Evolutionary conservation across 75 land plant species (phyloP).

Genomic region (Cunninghamia lanceolata): DNA sequence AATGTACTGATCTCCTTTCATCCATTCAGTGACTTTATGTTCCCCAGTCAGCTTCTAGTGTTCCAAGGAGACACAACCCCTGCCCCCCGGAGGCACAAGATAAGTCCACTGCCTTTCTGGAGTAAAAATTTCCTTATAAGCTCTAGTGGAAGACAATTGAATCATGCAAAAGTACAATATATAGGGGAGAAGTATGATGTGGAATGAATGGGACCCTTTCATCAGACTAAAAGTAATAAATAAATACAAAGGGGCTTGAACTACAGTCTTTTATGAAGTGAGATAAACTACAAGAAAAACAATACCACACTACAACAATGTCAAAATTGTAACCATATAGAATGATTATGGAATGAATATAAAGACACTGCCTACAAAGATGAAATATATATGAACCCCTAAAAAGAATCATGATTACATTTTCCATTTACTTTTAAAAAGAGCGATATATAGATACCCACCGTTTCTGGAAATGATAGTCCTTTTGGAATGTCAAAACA

Average conservation of each 20-base stretch:
- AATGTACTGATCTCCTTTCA: background rate
- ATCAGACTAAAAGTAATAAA: background rate
- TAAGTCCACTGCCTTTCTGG: background rate
- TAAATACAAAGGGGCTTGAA: background rate
- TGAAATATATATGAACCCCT: background rate
- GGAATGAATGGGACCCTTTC: background rate
- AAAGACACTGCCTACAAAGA: background rate
- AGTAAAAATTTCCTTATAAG: background rate
- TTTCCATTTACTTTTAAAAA: background rate
- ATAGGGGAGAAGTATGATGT: background rate
- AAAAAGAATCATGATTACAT: background rate
- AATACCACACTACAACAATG: background rate
- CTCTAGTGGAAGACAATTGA: background rate
- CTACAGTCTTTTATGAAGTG: background rate
- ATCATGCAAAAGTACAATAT: background rate
- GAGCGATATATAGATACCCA: background rate
- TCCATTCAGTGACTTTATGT: background rate
- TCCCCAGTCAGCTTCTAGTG: background rate
- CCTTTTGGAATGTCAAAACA: conserved; percentile 6
- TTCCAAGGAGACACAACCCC: background rate
- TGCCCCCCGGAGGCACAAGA: background rate
- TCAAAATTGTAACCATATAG: background rate
- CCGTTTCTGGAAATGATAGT: background rate
- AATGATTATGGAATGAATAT: background rate
- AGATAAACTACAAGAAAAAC: background rate